A percentile compares a stretch with the other conserved stretches of the same genome.
Conservation (phyloP, 2,329 filamentous ascomycete genomes). For the Trichophyton equinum region DNA sequence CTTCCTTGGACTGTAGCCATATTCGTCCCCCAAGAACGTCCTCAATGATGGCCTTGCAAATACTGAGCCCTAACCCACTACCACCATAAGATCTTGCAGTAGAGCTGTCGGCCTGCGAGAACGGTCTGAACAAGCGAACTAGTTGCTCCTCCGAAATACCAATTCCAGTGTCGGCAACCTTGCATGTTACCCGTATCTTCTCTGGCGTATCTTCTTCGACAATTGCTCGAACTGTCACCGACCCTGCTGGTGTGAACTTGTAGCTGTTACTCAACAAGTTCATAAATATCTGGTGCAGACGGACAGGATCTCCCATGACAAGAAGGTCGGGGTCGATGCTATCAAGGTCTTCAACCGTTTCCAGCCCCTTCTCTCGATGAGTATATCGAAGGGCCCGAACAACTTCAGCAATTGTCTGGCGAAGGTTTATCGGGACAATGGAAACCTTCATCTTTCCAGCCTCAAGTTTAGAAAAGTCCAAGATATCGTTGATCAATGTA, state of each 20-base stretch:
- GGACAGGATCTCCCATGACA: slow-evolving; percentile 74
- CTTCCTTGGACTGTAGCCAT: slow-evolving; percentile 63
- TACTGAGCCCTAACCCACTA: slow-evolving; percentile 79
- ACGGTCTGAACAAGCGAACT: slow-evolving; percentile 78
- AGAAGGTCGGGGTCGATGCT: slow-evolving; percentile 44
- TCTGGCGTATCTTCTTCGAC: slow-evolving; percentile 59
- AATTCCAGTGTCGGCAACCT: slow-evolving; percentile 81
- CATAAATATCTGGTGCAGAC: slow-evolving; percentile 62
- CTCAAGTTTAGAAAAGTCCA: slow-evolving; percentile 79
- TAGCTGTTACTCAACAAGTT: slow-evolving; percentile 88
- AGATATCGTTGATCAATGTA: slow-evolving; percentile 81
- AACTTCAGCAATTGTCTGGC: slow-evolving; percentile 53
- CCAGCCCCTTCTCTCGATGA: slow-evolving; percentile 47
- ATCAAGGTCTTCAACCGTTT: slow-evolving; percentile 54
- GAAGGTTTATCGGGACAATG: slow-evolving; percentile 67
- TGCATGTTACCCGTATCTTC: slow-evolving; percentile 64
- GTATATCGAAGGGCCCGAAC: slow-evolving; percentile 52
- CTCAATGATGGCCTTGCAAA: slow-evolving; percentile 89
- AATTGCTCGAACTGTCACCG: slow-evolving; percentile 68
- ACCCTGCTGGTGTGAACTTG: slow-evolving; percentile 82
- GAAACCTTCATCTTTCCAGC: slow-evolving; percentile 81
- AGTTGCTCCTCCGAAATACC: slow-evolving; percentile 68
- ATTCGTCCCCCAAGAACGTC: slow-evolving; percentile 83
- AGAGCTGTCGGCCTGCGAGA: slow-evolving; percentile 83
- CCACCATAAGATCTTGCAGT: slow-evolving; percentile 85